Conservation (phyloP, 768 basidiomycete species). For the Boletus reticulatus region DNA sequence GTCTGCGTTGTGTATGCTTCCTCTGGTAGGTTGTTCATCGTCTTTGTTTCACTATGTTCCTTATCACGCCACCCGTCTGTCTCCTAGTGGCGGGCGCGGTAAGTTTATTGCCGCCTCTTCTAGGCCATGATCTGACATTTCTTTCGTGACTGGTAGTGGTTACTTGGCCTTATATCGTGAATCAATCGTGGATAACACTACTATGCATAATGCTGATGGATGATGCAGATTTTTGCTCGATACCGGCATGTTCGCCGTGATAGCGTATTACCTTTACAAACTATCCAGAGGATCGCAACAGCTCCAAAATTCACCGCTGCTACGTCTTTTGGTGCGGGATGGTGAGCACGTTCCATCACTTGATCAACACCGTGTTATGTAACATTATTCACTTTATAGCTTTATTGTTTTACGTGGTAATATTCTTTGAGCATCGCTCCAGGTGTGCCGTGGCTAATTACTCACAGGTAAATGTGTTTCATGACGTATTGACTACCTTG, state of each 20-base stretch:
- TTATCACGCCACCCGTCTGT: background rate
- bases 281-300: background rate
- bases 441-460: background rate
- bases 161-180: background rate
- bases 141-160: background rate
- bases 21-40: background rate
- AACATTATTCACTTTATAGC: background rate
- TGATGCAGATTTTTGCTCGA: background rate
- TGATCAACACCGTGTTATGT: background rate
- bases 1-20: background rate
- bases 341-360: conserved; percentile 2
- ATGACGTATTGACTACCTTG: background rate
- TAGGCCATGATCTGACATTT: background rate
- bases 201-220: background rate
- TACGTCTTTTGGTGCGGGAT: background rate
- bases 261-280: background rate
- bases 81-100: background rate
- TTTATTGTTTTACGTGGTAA: background rate
- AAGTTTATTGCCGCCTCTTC: background rate
- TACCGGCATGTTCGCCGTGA: background rate
- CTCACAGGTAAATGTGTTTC: background rate
- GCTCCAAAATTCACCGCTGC: background rate
- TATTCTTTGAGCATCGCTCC: background rate
- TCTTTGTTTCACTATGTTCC: background rate
- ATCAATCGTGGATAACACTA: background rate